Percentiles rank a stretch among this genome's conserved stretches.
phyloP scores from a whole-genome alignment of 768 basidiomycete genomes.

The Suillus fuscotomentosus region DNA sequence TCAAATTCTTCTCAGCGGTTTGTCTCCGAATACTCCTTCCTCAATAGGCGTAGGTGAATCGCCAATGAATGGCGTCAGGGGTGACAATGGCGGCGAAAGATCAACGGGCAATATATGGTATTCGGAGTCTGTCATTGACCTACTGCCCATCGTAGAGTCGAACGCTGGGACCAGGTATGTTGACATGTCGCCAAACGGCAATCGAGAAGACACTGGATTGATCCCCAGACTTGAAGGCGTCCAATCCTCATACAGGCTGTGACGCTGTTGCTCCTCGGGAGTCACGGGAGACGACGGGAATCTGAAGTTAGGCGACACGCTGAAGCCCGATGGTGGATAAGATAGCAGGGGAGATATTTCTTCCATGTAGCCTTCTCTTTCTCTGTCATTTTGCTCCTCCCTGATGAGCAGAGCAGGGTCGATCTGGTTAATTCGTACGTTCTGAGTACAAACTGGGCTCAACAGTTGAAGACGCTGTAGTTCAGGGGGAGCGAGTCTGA shows the following conservation, averaged over 20 bases:
- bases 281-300: neutral
- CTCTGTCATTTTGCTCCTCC: constrained; percentile 1
- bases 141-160: neutral
- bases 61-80: neutral
- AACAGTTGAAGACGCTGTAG: constrained; percentile 21
- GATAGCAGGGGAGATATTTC: neutral
- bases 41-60: neutral
- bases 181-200: neutral
- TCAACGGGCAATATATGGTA: neutral
- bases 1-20: neutral
- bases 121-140: neutral
- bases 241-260: neutral
- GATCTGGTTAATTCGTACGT: constrained; percentile 19
- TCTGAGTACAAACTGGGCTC: no score
- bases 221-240: neutral
- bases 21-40: neutral
- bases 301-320: neutral
- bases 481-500: constrained; percentile 17
- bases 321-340: no score
- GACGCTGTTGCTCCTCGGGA: neutral
- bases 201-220: neutral
- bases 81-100: neutral
- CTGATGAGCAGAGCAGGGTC: constrained; percentile 26
- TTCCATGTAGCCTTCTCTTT: neutral
- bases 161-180: neutral